Conservation (phyloP, 768 basidiomycete species). For the Hypholoma fasciculare region DNA sequence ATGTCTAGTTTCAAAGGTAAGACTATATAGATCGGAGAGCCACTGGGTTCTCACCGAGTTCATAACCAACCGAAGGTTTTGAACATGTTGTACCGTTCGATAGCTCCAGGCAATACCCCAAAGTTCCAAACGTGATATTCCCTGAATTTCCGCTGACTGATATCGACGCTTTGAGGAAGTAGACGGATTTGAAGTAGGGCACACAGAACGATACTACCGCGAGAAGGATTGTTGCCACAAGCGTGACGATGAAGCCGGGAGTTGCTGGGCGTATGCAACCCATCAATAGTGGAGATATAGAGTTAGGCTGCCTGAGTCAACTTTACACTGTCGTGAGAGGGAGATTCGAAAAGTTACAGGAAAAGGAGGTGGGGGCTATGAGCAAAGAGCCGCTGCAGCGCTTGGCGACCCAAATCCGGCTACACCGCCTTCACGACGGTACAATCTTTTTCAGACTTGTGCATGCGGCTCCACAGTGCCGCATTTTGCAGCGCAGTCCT, state of each 20-base stretch:
- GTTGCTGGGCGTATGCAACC: conserved; percentile 79
- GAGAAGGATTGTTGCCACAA: conserved; percentile 76
- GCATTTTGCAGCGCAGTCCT: background rate
- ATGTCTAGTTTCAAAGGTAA: conserved; percentile 54
- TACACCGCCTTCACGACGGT: background rate
- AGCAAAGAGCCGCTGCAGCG: background rate
- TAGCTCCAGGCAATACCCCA: conserved; percentile 82
- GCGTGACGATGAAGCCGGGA: conserved; percentile 84
- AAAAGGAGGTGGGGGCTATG: conserved; percentile 1
- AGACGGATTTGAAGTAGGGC: conserved; percentile 86
- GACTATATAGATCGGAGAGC: background rate
- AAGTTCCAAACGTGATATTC: conserved; percentile 79
- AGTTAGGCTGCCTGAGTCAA: conserved; percentile 10
- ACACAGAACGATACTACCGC: conserved; percentile 89
- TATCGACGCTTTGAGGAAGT: conserved; percentile 81
- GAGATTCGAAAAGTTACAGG: background rate
- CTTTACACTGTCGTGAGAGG: background rate
- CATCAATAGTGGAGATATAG: conserved; percentile 37
- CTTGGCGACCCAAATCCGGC: conserved; percentile 1
- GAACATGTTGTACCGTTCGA: conserved; percentile 67
- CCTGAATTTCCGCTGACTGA: conserved; percentile 48
- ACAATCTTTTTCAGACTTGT: background rate
- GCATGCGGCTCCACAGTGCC: background rate
- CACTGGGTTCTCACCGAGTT: conserved; percentile 63
- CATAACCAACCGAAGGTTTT: conserved; percentile 80